These are phyloP conservation scores for Gossypium ekmanianum DNA, from an alignment of 345 rosid species.

Conservation along the genomic window DNA sequence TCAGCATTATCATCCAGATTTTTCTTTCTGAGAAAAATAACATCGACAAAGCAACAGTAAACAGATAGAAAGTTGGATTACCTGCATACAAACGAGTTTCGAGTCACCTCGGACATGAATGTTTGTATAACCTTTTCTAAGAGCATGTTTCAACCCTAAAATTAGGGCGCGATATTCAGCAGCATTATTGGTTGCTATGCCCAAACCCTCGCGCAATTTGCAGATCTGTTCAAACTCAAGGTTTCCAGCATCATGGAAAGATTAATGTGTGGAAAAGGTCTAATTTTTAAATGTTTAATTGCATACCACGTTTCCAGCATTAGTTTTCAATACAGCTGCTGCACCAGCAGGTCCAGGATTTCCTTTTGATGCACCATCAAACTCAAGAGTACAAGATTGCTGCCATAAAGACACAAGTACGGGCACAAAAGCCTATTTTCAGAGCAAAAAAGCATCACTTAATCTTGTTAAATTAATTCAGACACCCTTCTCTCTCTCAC, in stretches of 20 bases:
- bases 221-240: constrained; percentile 47
- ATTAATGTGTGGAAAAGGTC: not conserved
- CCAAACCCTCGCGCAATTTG: constrained; percentile 75
- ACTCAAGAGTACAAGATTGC: constrained; percentile 65
- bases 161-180: constrained; percentile 88
- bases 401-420: constrained; percentile 28
- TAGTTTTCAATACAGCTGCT: constrained; percentile 65
- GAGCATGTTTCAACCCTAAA: constrained; percentile 76
- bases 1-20: constrained; percentile 10
- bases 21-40: not conserved
- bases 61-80: constrained; percentile 16
- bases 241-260: constrained; percentile 8
- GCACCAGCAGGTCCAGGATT: constrained; percentile 97
- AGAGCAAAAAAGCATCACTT: not conserved
- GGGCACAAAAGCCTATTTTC: not conserved
- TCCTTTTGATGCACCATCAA: constrained; percentile 94
- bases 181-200: constrained; percentile 64
- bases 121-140: constrained; percentile 58
- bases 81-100: constrained; percentile 88
- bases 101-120: constrained; percentile 81
- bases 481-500: not conserved
- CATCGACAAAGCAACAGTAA: not conserved
- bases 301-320: constrained; percentile 68
- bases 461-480: not conserved
- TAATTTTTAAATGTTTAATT: not conserved